phyloP scores from a whole-genome alignment of 176 grass and related monocot species.

The Zoysia pacifica region DNA sequence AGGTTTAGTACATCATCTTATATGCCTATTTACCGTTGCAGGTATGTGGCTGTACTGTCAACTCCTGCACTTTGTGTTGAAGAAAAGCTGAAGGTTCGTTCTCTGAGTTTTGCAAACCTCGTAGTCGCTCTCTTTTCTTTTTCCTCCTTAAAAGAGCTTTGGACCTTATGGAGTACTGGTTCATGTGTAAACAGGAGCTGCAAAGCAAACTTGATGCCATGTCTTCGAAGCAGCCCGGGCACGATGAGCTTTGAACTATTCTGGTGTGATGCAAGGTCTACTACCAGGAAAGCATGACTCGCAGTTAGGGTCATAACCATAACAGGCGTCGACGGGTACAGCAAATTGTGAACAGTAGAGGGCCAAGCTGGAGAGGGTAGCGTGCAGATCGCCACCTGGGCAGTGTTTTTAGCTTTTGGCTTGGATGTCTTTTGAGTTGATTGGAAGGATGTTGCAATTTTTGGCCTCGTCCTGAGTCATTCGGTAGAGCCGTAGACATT shows the following conservation, averaged over 20 bases:
- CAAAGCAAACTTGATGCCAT: slow-evolving; percentile 60
- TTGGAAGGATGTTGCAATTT: slow-evolving; percentile 32
- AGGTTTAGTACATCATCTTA: background rate
- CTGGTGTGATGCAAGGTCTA: background rate
- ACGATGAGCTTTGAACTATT: slow-evolving; percentile 75
- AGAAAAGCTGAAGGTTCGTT: slow-evolving; percentile 77
- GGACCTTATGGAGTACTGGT: slow-evolving; percentile 37
- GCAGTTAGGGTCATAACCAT: slow-evolving; percentile 27
- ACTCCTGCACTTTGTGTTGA: slow-evolving; percentile 74
- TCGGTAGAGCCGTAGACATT: slow-evolving; percentile 26
- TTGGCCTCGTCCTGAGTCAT: slow-evolving; percentile 24
- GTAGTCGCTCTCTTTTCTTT: background rate
- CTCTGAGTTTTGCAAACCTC: background rate
- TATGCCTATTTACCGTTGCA: slow-evolving; percentile 38
- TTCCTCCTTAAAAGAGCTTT: background rate
- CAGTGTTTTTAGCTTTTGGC: background rate
- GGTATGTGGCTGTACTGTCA: slow-evolving; percentile 80
- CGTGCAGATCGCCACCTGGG: slow-evolving; percentile 3
- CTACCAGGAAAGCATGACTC: slow-evolving; percentile 39
- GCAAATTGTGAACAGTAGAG: slow-evolving; percentile 24
- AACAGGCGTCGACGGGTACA: slow-evolving; percentile 10
- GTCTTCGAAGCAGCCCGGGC: slow-evolving; percentile 45
- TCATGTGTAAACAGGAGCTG: slow-evolving; percentile 67
- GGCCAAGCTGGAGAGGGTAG: background rate
- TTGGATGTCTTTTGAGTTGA: slow-evolving; percentile 6